Evolutionary conservation across 805 yeast species (phyloP), one percentile per base, ranked within the genome.

Genomic region (Wickerhamomyces alni): DNA sequence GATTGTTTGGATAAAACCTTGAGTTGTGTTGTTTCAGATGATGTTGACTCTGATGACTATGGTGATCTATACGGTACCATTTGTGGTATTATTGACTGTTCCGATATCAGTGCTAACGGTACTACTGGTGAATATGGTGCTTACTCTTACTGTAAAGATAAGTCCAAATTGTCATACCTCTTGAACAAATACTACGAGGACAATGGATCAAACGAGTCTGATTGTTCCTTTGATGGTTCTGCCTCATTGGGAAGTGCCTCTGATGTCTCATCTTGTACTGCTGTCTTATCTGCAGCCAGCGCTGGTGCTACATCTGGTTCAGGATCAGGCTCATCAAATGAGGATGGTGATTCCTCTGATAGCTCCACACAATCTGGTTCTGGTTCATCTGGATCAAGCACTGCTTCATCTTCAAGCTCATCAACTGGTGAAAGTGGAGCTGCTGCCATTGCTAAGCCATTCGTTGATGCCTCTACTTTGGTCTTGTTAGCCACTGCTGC

Each of bases 181-280:
- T 59, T 84, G 63, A 77, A 82, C 70, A 58, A 68, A 49, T 83
- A 83, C 72, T 82, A 80, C 65, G 58, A 65, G 41, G 59, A 59
- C 9, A 65, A 77, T 38, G 71, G 69, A 45, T 40, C 54, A 19
- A 57, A 57, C 35, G 44, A 53, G 1, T 59, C 70, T 40, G 84
- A 83, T 37, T 82, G 89, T 71, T 72, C 69, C 57, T 83, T 83
- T 63, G 63, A 67, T 46, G 91, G 91, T 43, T 75, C 86, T 37
- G 87, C 86, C 36, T 54, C 80, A 34, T 48, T 80, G 52, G 57
- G 58, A 38, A 50, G 55, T 42, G 75, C 74, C 28, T 48, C 75
- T 33, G 70, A 78, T 29, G 74, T 71, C 33, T 65, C 75, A 31
- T 57, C 72, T 15, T 82, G 88, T 66, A 51, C 77, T 16, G 66